These are phyloP conservation scores for Triangularia verruculosa DNA, from an alignment of 2,329 filamentous ascomycete species.

Conservation along the genomic window DNA sequence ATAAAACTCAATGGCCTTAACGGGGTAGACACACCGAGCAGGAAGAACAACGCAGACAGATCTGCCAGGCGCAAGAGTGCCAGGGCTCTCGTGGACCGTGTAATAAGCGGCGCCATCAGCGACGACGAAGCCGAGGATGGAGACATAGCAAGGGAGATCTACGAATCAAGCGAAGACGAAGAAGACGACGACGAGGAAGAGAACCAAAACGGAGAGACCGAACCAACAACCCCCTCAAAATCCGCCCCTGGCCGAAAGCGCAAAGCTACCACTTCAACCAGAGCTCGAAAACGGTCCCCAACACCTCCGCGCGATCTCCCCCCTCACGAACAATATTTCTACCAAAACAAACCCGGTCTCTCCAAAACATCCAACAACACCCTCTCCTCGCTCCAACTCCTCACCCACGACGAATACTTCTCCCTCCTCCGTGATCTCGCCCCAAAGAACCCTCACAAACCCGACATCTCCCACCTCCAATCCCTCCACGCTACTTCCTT, in stretches of 20 bases:
- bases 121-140: slow-evolving; percentile 72
- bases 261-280: slow-evolving; percentile 6
- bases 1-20: slow-evolving; percentile 35
- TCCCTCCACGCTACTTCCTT: slow-evolving; percentile 78
- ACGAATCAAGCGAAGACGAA: slow-evolving; percentile 51
- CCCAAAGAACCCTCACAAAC: slow-evolving; percentile 63
- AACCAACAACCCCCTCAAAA: slow-evolving; percentile 27
- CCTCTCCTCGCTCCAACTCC: slow-evolving; percentile 67
- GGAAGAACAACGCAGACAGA: slow-evolving; percentile 70
- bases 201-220: slow-evolving; percentile 29
- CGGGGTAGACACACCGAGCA: slow-evolving; percentile 56
- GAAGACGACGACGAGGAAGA: slow-evolving; percentile 32
- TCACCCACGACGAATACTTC: slow-evolving; percentile 93
- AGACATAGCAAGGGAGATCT: slow-evolving; percentile 66
- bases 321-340: slow-evolving; percentile 89
- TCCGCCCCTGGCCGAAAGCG: slow-evolving; percentile 26
- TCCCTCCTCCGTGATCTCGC: slow-evolving; percentile 57
- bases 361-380: slow-evolving; percentile 86
- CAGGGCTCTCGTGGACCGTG: slow-evolving; percentile 69
- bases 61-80: slow-evolving; percentile 87
- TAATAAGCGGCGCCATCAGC: slow-evolving; percentile 59
- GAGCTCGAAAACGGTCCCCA: slow-evolving; percentile 61
- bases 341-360: slow-evolving; percentile 79
- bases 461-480: slow-evolving; percentile 69
- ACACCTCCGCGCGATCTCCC: slow-evolving; percentile 80